Percentiles rank a stretch among this genome's conserved stretches.
phyloP scores from a whole-genome alignment of 148 eudicot genomes.

The Camellia granthamiana region DNA sequence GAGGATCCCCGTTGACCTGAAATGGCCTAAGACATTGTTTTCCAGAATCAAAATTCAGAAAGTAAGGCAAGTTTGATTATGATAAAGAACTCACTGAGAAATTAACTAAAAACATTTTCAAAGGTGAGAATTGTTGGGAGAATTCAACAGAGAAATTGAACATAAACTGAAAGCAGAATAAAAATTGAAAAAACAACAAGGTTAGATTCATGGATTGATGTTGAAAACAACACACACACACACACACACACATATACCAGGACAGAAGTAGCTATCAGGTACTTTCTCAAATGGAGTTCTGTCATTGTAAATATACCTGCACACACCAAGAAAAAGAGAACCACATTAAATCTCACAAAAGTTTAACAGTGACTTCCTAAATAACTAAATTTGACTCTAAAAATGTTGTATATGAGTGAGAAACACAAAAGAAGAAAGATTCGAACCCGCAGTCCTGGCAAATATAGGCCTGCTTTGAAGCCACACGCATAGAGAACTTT shows the following conservation, averaged over 20 bases:
- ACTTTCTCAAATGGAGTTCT: conserved; percentile 83
- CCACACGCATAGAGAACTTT: conserved; percentile 75
- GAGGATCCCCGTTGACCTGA: too few relatives aligned
- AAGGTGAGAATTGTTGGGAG: neutral
- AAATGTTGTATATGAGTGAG: too few relatives aligned
- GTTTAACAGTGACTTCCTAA: neutral
- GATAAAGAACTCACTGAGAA: neutral
- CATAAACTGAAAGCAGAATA: neutral
- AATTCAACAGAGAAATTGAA: neutral
- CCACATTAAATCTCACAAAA: neutral
- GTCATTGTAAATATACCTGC: conserved; percentile 92
- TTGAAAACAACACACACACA: conserved; percentile 22
- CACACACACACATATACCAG: conserved; percentile 63
- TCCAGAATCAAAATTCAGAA: neutral
- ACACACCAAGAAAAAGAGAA: conserved; percentile 3
- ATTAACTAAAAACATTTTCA: neutral
- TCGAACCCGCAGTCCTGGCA: conserved; percentile 94
- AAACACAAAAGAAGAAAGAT: neutral
- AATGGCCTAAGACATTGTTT: too few relatives aligned
- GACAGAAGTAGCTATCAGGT: conserved; percentile 86
- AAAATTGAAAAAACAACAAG: neutral
- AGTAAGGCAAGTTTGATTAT: neutral
- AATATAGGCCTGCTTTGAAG: conserved; percentile 81
- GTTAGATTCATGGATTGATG: too few relatives aligned
- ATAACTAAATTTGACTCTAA: neutral